Evolutionary conservation across 176 grass and related monocot species (phyloP).

Genomic region (Saccharum officinarum): DNA sequence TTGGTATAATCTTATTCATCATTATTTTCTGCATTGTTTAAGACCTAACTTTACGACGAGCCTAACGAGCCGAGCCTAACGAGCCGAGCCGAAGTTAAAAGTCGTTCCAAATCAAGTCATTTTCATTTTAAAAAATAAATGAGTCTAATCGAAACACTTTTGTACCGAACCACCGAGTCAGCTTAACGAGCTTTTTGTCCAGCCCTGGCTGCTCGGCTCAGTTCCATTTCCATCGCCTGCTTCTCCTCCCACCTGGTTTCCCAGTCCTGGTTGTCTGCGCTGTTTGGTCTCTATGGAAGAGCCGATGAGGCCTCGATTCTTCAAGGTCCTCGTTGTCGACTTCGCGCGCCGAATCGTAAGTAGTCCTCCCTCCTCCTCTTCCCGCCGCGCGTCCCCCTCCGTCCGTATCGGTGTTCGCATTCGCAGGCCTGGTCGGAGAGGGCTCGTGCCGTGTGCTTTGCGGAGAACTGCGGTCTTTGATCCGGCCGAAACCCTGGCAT

Average conservation of each 20-base stretch:
- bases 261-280: not conserved
- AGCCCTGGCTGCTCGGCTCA: not conserved
- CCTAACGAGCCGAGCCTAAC: too few relatives aligned
- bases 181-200: too few relatives aligned
- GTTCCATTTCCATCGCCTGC: not conserved
- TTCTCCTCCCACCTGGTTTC: not conserved
- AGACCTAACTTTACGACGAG: too few relatives aligned
- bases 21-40: too few relatives aligned
- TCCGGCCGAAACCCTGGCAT: not conserved
- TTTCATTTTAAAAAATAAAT: too few relatives aligned
- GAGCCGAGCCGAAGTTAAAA: too few relatives aligned
- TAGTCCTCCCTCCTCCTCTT: not conserved
- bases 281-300: constrained; percentile 12
- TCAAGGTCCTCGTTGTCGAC: constrained; percentile 48
- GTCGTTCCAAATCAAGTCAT: too few relatives aligned
- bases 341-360: constrained; percentile 45
- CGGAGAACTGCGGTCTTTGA: not conserved
- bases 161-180: too few relatives aligned
- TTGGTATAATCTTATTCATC: too few relatives aligned
- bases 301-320: constrained; percentile 40
- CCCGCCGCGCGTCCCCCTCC: not conserved
- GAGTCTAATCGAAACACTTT: too few relatives aligned
- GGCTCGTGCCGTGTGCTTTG: not conserved
- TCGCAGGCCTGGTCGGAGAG: not conserved
- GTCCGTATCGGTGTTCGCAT: not conserved